phyloP scores from a whole-genome alignment of 345 rosid genomes.

The Boechera stricta region DNA sequence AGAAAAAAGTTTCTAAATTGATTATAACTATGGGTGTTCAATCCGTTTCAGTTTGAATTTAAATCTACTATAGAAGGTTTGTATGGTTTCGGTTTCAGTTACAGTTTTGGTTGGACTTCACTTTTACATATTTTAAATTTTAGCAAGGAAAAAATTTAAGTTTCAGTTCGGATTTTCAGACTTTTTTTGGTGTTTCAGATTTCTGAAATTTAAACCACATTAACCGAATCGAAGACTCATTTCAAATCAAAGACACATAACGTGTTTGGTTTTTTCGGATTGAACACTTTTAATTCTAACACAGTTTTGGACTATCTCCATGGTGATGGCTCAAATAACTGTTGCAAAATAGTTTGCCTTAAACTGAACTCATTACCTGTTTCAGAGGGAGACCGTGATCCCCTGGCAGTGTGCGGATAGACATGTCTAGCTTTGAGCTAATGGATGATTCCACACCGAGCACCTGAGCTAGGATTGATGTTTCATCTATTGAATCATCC shows the following conservation, averaged over 20 bases:
- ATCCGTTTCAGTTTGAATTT: too few species aligned
- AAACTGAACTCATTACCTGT: conserved; percentile 60
- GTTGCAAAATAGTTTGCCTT: background rate
- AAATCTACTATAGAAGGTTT: background rate
- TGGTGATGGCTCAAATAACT: background rate
- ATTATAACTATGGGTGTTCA: background rate
- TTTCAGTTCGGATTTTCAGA: background rate
- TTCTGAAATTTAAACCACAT: background rate
- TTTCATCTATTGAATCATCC: conserved; percentile 91
- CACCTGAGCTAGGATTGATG: conserved; percentile 79
- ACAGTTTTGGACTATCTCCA: background rate
- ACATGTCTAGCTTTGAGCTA: conserved; percentile 95
- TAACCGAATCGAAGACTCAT: background rate
- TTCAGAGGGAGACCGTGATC: conserved; percentile 96
- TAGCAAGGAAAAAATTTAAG: too few species aligned
- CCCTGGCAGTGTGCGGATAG: conserved; percentile 84
- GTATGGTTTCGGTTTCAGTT: too few species aligned
- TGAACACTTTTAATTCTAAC: conserved; percentile 3
- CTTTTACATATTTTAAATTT: too few species aligned
- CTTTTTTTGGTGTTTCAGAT: background rate
- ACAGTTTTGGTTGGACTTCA: too few species aligned
- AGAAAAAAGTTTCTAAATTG: background rate
- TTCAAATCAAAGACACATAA: background rate
- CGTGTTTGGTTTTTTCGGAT: background rate
- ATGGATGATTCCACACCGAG: conserved; percentile 92